Percentiles rank a stretch among this genome's conserved stretches.
phyloP scores from a whole-genome alignment of 768 basidiomycete species.

The Pleurotus ostreatus region DNA sequence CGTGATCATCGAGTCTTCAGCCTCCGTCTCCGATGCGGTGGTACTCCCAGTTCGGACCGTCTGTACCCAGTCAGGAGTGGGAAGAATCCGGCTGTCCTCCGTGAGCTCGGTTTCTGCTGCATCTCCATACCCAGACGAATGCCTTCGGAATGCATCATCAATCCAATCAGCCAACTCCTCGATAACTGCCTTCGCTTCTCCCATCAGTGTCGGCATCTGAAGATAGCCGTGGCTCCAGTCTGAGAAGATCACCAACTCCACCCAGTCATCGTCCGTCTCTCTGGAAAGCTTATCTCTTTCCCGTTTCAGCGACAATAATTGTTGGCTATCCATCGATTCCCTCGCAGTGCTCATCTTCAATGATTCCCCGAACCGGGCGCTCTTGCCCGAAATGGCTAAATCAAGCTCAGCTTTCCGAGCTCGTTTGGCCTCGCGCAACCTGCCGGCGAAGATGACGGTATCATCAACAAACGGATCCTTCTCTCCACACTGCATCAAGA shows the following conservation, averaged over 20 bases:
- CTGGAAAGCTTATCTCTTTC: constrained; percentile 57
- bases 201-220: constrained; percentile 89
- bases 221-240: constrained; percentile 98
- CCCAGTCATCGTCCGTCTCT: constrained; percentile 92
- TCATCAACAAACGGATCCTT: constrained; percentile 95
- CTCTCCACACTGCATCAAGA: constrained; percentile 94
- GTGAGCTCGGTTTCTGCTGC: neutral
- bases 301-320: constrained; percentile 39
- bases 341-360: constrained; percentile 55
- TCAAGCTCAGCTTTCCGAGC: constrained; percentile 74
- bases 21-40: constrained; percentile 54
- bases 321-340: constrained; percentile 20
- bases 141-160: constrained; percentile 62
- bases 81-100: neutral
- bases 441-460: constrained; percentile 93
- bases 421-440: constrained; percentile 92
- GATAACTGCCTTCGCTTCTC: constrained; percentile 72
- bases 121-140: constrained; percentile 13
- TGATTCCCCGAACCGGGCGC: constrained; percentile 57
- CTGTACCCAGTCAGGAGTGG: neutral
- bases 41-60: constrained; percentile 17
- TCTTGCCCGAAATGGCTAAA: constrained; percentile 53
- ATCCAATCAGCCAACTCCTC: constrained; percentile 91
- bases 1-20: constrained; percentile 66
- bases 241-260: constrained; percentile 87